Conservation (phyloP, 1,284 basidiomycete genomes). For the Ustilago bromivora region DNA sequence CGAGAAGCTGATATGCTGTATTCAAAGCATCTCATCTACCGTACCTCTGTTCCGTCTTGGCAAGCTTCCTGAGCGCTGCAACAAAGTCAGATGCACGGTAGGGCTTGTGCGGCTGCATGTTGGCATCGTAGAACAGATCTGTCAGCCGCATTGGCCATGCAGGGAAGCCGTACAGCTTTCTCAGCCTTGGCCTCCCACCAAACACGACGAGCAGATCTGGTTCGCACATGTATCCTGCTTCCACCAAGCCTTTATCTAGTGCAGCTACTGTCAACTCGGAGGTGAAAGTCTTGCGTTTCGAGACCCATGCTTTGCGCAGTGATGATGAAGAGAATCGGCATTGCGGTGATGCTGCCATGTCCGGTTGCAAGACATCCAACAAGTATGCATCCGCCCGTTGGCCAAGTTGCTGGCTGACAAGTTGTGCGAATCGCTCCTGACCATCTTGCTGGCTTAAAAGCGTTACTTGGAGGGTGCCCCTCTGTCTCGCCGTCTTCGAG, state of each 20-base stretch:
- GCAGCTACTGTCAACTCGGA: conserved; percentile 12
- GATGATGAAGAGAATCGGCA: conserved; percentile 27
- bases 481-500: no score
- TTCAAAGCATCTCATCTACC: conserved; percentile 14
- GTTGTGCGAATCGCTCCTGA: conserved; percentile 6
- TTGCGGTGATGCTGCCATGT: conserved; percentile 4
- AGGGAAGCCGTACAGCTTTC: conserved; percentile 41
- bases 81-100: conserved; percentile 28
- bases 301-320: conserved; percentile 28
- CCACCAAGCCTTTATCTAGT: conserved; percentile 8
- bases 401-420: conserved; percentile 11
- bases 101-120: background rate
- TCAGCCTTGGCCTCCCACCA: conserved; percentile 5
- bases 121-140: conserved; percentile 41
- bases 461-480: conserved; percentile 11
- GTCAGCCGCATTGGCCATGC: conserved; percentile 41
- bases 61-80: conserved; percentile 30
- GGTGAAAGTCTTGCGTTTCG: conserved; percentile 7
- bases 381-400: conserved; percentile 8
- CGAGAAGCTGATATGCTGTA: no score
- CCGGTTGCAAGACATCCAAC: conserved; percentile 3
- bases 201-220: conserved; percentile 40
- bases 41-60: conserved; percentile 34
- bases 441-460: conserved; percentile 25
- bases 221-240: conserved; percentile 30